Percentiles rank a stretch among this genome's conserved stretches.
These are phyloP conservation scores for Chytriomyces sp. DNA, from an alignment of 192 early-diverging fungal genomes.

Conservation along the genomic window DNA sequence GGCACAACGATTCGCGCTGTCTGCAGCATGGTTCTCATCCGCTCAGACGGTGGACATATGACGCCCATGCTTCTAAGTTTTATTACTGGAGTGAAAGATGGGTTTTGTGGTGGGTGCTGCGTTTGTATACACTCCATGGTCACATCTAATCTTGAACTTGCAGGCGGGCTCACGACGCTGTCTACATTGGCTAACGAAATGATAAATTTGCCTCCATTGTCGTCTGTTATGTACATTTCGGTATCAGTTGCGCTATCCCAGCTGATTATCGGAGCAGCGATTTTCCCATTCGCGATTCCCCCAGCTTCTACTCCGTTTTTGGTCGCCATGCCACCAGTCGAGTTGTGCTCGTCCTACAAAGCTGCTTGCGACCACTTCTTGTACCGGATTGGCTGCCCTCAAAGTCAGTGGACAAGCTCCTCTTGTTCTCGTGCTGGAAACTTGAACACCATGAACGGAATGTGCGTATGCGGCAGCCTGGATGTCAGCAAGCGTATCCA, in stretches of 20 bases:
- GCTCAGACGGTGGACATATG: neutral
- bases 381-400: neutral
- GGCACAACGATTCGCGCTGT: constrained; percentile 8
- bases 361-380: neutral
- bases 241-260: neutral
- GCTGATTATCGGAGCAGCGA: neutral
- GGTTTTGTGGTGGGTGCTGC: neutral
- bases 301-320: neutral
- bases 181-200: constrained; percentile 26
- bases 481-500: neutral
- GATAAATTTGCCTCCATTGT: neutral
- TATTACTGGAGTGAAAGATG: neutral
- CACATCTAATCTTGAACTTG: neutral
- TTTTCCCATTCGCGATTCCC: neutral
- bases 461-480: neutral
- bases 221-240: neutral
- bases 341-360: neutral
- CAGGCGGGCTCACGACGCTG: constrained; percentile 17
- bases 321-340: neutral
- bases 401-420: neutral
- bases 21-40: neutral
- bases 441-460: neutral
- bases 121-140: no score
- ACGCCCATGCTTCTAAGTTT: neutral
- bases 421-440: neutral